Conservation (phyloP, 2,329 filamentous ascomycete species). For the Stagonosporopsis rhizophila region DNA sequence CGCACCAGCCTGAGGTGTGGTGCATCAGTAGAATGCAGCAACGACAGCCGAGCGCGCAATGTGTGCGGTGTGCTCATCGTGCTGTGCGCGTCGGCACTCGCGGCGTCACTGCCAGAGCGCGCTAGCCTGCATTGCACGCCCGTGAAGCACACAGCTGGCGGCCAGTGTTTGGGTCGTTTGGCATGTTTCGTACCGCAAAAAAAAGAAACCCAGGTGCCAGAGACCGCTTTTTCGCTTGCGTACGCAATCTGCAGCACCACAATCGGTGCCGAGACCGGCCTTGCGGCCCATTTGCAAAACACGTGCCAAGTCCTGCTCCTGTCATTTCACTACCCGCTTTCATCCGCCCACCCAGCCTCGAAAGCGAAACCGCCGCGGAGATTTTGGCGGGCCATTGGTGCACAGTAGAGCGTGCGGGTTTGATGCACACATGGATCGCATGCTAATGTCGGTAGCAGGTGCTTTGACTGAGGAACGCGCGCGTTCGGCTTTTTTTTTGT, state of each 20-base stretch:
- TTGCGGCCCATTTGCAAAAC: constrained; percentile 40
- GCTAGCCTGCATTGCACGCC: constrained; percentile 13
- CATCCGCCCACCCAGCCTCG: constrained; percentile 13
- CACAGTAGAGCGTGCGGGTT: constrained; percentile 37
- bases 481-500: constrained; percentile 7
- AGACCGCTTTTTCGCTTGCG: constrained; percentile 14
- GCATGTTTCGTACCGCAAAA: constrained; percentile 41
- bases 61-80: constrained; percentile 17
- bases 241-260: constrained; percentile 40
- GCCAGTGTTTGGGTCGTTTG: constrained; percentile 40
- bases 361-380: constrained; percentile 40
- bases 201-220: constrained; percentile 15
- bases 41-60: constrained; percentile 22
- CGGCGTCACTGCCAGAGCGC: constrained; percentile 25
- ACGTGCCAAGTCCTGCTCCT: constrained; percentile 39
- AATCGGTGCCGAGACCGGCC: constrained; percentile 27
- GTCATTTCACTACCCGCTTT: constrained; percentile 22
- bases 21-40: constrained; percentile 16
- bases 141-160: constrained; percentile 46
- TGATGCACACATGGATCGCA: constrained; percentile 46
- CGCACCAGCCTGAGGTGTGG: constrained; percentile 13
- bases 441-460: constrained; percentile 36
- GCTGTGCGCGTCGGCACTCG: constrained; percentile 25
- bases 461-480: constrained; percentile 26
- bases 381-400: constrained; percentile 40